Percentiles rank a stretch among this genome's conserved stretches.
Evolutionary conservation across 2,329 filamentous ascomycete species (phyloP).

Genomic region (Cryphonectria parasitica): DNA sequence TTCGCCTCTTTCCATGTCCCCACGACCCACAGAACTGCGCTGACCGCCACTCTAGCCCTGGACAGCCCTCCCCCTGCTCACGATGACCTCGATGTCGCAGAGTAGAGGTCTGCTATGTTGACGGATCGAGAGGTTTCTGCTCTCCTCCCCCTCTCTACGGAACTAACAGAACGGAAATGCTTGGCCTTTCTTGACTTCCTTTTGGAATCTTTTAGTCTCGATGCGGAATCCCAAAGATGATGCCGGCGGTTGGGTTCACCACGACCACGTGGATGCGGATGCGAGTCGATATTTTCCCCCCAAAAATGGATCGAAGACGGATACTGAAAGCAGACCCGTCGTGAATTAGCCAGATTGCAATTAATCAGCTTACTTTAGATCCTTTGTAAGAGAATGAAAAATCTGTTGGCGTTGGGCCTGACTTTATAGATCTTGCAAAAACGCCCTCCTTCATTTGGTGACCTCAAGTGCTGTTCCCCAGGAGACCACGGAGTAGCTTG

Average conservation of each 20-base stretch:
- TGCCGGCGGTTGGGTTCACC: conserved; percentile 24
- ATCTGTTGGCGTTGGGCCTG: not conserved
- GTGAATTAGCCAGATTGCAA: conserved; percentile 5
- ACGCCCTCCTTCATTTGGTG: not conserved
- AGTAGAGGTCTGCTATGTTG: conserved; percentile 49
- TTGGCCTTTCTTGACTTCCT: conserved; percentile 28
- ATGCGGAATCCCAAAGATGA: conserved; percentile 25
- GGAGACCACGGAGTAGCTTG: not conserved
- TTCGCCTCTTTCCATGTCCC: conserved; percentile 46
- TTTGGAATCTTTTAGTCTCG: conserved; percentile 29
- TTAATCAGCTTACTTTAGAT: conserved; percentile 26
- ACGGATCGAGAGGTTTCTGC: conserved; percentile 29
- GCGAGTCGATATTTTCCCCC: too few species aligned
- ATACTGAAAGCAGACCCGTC: not conserved
- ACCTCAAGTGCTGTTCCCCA: not conserved
- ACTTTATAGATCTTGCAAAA: not conserved
- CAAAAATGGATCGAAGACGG: conserved; percentile 20
- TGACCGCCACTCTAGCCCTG: conserved; percentile 47
- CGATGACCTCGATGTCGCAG: conserved; percentile 95
- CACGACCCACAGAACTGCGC: conserved; percentile 37
- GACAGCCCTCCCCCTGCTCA: conserved; percentile 83
- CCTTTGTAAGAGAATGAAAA: conserved; percentile 19
- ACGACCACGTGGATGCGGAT: conserved; percentile 14
- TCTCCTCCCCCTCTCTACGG: conserved; percentile 26
- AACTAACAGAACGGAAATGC: conserved; percentile 30